A percentile compares a stretch with the other conserved stretches of the same genome.
These are phyloP conservation scores for Aspergillus avenaceus DNA, from an alignment of 495 filamentous ascomycete species.

Conservation along the genomic window DNA sequence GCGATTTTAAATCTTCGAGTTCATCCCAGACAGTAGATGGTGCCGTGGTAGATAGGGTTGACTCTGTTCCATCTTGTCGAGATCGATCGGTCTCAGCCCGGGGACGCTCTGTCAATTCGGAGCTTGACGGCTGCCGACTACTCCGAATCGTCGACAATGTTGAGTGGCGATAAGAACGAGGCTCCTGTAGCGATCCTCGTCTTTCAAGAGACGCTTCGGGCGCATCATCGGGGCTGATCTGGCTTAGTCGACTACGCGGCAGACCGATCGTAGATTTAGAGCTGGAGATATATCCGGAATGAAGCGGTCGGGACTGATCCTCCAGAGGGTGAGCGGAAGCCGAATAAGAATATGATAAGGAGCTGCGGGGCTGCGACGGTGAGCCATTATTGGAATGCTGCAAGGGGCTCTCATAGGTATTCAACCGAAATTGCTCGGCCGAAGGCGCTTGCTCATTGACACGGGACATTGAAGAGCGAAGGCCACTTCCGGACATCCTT, in stretches of 20 bases:
- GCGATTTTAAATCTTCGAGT: conserved; percentile 89
- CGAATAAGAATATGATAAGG: conserved; percentile 35
- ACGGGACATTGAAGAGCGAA: conserved; percentile 35
- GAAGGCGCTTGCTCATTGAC: conserved; percentile 37
- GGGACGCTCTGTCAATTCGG: conserved; percentile 37
- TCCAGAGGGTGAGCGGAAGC: conserved; percentile 51
- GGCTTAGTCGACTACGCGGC: conserved; percentile 35
- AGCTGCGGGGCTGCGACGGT: conserved; percentile 33
- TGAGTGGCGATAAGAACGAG: conserved; percentile 49
- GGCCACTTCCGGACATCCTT: conserved; percentile 35
- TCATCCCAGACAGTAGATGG: conserved; percentile 98
- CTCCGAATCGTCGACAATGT: conserved; percentile 48
- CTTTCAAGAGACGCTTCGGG: conserved; percentile 40
- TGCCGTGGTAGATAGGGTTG: conserved; percentile 78
- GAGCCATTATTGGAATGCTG: conserved; percentile 37
- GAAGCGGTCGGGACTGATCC: conserved; percentile 37
- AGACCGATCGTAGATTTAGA: conserved; percentile 43
- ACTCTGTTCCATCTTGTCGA: conserved; percentile 64
- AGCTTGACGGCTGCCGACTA: conserved; percentile 48
- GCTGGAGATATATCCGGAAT: conserved; percentile 32
- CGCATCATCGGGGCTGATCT: conserved; percentile 39
- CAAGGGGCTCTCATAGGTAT: conserved; percentile 42
- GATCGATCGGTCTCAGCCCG: conserved; percentile 46
- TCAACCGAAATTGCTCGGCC: conserved; percentile 37
- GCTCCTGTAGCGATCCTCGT: conserved; percentile 41